Conservation (phyloP, 305 asterid species). For the Coffea humblotiana region DNA sequence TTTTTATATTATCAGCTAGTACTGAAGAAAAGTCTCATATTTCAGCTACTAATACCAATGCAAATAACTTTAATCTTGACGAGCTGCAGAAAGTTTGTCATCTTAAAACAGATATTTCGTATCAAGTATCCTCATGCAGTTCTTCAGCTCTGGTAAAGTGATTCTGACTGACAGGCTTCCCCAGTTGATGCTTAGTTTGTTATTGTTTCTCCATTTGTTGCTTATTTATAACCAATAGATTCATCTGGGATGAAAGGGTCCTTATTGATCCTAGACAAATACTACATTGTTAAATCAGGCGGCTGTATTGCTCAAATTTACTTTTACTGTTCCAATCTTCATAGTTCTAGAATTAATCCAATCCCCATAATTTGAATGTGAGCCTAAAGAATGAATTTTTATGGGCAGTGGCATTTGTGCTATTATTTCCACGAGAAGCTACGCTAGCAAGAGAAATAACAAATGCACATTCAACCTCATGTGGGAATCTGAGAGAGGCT, state of each 20-base stretch:
- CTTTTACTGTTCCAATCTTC: no score
- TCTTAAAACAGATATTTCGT: background rate
- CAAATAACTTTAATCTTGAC: background rate
- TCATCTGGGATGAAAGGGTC: no score
- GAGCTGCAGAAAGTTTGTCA: background rate
- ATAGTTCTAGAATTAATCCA: no score
- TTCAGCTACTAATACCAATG: background rate
- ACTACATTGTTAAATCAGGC: no score
- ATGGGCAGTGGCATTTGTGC: constrained; percentile 77
- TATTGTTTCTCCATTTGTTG: background rate
- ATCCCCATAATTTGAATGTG: background rate
- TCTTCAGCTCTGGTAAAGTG: background rate
- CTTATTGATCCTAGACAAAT: no score
- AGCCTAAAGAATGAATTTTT: background rate
- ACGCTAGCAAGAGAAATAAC: constrained; percentile 79
- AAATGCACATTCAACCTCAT: constrained; percentile 57
- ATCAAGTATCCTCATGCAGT: background rate
- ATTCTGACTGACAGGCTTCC: background rate
- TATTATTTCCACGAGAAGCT: constrained; percentile 73
- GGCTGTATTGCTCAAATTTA: no score
- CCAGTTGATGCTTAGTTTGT: background rate
- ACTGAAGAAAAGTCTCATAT: background rate
- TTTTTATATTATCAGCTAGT: background rate
- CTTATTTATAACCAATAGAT: no score
- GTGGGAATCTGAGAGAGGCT: constrained; percentile 54